These are phyloP conservation scores for Inga oerstediana DNA, from an alignment of 306 rosid species.

Conservation along the genomic window DNA sequence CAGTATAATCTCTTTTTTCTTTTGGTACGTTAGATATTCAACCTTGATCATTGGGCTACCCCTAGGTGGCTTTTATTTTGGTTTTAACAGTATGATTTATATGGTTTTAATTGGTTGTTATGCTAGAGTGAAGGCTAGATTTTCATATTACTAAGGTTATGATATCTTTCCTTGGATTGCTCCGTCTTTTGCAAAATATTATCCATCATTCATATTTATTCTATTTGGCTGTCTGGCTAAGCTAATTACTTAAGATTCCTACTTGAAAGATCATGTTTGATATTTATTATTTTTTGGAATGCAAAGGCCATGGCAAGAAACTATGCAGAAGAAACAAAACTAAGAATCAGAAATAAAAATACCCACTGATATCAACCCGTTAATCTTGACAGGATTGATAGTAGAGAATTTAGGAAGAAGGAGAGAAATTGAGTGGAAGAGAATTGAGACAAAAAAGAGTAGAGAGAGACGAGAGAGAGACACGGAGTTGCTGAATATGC, in stretches of 20 bases:
- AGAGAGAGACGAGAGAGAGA: too few species aligned
- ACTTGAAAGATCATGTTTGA: not conserved
- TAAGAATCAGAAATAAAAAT: not conserved
- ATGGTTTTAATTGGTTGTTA: not conserved
- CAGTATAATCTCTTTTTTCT: too few species aligned
- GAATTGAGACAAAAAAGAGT: too few species aligned
- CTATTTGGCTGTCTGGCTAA: not conserved
- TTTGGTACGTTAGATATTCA: too few species aligned
- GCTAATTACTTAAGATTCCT: not conserved
- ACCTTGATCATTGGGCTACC: too few species aligned
- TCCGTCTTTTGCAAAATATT: not conserved
- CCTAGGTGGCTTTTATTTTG: too few species aligned
- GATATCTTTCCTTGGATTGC: slow-evolving; percentile 23
- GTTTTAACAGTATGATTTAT: too few species aligned
- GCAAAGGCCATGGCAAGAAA: not conserved
- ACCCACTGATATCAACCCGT: not conserved
- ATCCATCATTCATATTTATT: not conserved
- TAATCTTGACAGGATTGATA: too few species aligned
- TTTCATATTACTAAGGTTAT: not conserved
- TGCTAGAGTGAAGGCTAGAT: slow-evolving; percentile 12
- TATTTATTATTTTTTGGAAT: not conserved
- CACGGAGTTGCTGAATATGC: too few species aligned
- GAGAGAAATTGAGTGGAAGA: too few species aligned
- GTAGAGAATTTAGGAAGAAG: too few species aligned
- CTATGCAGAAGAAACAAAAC: not conserved